Evolutionary conservation across 441 rosid species (phyloP).

Genomic region (Aleurites moluccanus): DNA sequence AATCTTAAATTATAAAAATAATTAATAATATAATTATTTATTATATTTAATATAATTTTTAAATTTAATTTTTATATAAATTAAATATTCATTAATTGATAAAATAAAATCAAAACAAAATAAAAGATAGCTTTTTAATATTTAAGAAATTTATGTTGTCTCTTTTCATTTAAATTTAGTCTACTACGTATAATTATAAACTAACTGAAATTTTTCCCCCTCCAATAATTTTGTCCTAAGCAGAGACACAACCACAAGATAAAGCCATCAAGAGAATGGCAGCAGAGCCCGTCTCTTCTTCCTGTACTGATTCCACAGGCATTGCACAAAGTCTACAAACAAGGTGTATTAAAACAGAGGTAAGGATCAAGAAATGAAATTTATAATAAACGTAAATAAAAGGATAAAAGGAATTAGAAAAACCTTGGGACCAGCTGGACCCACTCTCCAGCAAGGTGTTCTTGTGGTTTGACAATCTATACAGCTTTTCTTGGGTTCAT

Average conservation of each 20-base stretch:
- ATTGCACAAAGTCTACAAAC: conserved; percentile 76
- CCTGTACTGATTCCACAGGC: conserved; percentile 89
- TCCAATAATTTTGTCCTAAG: conserved; percentile 17
- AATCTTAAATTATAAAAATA: no score
- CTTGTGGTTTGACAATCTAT: conserved; percentile 77
- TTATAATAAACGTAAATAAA: neutral
- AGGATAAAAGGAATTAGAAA: neutral
- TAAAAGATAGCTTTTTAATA: no score
- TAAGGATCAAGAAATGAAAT: neutral
- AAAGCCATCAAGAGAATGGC: conserved; percentile 84
- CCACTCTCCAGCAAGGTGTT: conserved; percentile 96
- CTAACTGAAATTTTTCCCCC: no score
- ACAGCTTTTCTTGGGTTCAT: conserved; percentile 56
- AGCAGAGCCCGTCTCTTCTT: conserved; percentile 61
- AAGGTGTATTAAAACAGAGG: neutral
- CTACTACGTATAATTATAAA: no score
- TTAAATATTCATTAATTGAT: no score
- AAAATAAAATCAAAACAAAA: no score
- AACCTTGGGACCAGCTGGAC: conserved; percentile 97
- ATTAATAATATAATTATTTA: no score
- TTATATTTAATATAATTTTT: no score
- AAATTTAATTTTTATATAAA: no score
- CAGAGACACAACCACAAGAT: conserved; percentile 67
- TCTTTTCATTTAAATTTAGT: no score
- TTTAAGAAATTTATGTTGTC: no score